Evolutionary conservation across 2,329 filamentous ascomycete species (phyloP).

Genomic region (Elsinoe necatrix): DNA sequence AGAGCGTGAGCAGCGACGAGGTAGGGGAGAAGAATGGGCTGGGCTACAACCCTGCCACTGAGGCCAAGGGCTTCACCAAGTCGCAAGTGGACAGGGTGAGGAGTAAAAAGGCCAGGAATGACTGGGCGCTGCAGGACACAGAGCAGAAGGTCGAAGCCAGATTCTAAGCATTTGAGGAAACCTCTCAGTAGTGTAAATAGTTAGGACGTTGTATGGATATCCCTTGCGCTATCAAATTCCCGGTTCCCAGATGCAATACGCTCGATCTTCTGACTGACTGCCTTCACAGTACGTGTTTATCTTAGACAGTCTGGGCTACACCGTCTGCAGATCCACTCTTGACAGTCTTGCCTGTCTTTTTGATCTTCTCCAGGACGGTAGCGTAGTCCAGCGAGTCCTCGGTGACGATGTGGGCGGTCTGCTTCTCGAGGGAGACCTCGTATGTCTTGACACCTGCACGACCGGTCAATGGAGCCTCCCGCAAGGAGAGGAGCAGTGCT

Average conservation of each 20-base stretch:
- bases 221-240: slow-evolving; percentile 9
- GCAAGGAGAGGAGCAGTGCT: slow-evolving; percentile 25
- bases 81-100: slow-evolving; percentile 61
- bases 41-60: slow-evolving; percentile 86
- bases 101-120: slow-evolving; percentile 56
- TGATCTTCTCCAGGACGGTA: slow-evolving; percentile 75
- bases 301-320: slow-evolving; percentile 31
- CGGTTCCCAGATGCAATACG: background rate
- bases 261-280: background rate
- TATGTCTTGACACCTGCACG: slow-evolving; percentile 72
- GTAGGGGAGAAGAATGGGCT: slow-evolving; percentile 60
- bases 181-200: background rate
- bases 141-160: slow-evolving; percentile 64
- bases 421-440: slow-evolving; percentile 77
- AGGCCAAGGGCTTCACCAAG: slow-evolving; percentile 79
- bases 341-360: slow-evolving; percentile 92
- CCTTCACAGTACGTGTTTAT: background rate
- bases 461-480: background rate
- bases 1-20: slow-evolving; percentile 51
- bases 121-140: slow-evolving; percentile 72
- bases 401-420: slow-evolving; percentile 71
- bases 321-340: slow-evolving; percentile 68
- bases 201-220: slow-evolving; percentile 13
- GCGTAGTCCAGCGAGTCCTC: slow-evolving; percentile 63
- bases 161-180: slow-evolving; percentile 40